A percentile compares a stretch with the other conserved stretches of the same genome.
These are phyloP conservation scores for Chimonanthus salicifolius DNA, from an alignment of 164 flowering plant species.

Conservation along the genomic window DNA sequence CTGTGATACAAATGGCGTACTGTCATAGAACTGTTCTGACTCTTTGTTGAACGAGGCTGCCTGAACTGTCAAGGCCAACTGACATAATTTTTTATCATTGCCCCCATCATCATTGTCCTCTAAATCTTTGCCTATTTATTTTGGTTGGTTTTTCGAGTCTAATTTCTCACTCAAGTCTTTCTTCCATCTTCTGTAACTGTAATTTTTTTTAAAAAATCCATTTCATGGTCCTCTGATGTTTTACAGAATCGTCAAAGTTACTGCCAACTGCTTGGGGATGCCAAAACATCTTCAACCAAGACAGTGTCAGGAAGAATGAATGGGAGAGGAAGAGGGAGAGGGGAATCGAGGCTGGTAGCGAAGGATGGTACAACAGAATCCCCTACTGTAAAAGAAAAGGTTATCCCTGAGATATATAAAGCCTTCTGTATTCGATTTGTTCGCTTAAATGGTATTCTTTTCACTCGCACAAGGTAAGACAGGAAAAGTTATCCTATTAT, in stretches of 20 bases:
- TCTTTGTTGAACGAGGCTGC: too few species aligned
- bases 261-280: slow-evolving; percentile 21
- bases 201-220: too few species aligned
- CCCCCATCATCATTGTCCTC: too few species aligned
- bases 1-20: too few species aligned
- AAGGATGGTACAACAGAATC: slow-evolving; percentile 42
- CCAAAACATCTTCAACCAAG: slow-evolving; percentile 21
- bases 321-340: slow-evolving; percentile 62
- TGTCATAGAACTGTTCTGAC: too few species aligned
- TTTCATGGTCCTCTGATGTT: background rate
- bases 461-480: slow-evolving; percentile 84
- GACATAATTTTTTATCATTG: too few species aligned
- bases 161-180: too few species aligned
- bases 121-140: too few species aligned
- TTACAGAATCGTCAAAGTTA: slow-evolving; percentile 76
- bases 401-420: slow-evolving; percentile 37
- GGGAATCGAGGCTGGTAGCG: slow-evolving; percentile 30
- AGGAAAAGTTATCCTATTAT: background rate
- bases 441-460: slow-evolving; percentile 87
- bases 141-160: too few species aligned
- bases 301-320: slow-evolving; percentile 15
- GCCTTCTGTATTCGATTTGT: slow-evolving; percentile 72
- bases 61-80: too few species aligned
- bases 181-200: too few species aligned
- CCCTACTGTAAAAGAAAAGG: slow-evolving; percentile 30